Evolutionary conservation across 1,284 basidiomycete genomes (phyloP).

Genomic region (Tilletiopsis washingtonensis): DNA sequence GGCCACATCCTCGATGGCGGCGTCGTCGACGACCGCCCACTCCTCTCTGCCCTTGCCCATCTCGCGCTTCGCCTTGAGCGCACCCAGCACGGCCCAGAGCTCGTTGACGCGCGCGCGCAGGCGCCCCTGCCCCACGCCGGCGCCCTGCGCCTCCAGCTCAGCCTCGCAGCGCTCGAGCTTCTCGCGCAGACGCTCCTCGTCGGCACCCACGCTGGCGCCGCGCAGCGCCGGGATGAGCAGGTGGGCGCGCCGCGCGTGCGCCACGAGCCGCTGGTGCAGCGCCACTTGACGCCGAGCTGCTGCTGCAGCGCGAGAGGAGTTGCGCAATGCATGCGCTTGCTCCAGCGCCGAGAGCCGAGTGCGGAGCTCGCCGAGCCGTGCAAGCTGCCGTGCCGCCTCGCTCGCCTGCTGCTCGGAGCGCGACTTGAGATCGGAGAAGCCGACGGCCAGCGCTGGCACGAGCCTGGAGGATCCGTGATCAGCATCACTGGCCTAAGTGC

Average conservation of each 20-base stretch:
- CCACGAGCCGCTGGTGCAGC: slow-evolving; percentile 35
- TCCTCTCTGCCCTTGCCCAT: slow-evolving; percentile 22
- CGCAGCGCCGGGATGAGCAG: slow-evolving; percentile 34
- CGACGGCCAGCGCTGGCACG: slow-evolving; percentile 42
- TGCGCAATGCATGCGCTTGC: slow-evolving; percentile 32
- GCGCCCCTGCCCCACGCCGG: slow-evolving; percentile 6
- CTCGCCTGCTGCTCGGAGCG: slow-evolving; percentile 27
- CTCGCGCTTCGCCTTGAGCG: slow-evolving; percentile 34
- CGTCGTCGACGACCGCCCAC: slow-evolving; percentile 44
- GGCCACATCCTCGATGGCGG: slow-evolving; percentile 32
- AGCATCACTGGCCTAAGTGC: too few relatives aligned
- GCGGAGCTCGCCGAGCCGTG: slow-evolving; percentile 14
- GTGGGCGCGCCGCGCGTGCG: slow-evolving; percentile 20
- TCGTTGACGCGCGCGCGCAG: slow-evolving; percentile 41
- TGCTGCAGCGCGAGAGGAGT: slow-evolving; percentile 27
- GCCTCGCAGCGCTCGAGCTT: slow-evolving; percentile 37
- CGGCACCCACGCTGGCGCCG: slow-evolving; percentile 26
- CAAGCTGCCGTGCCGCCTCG: slow-evolving; percentile 30
- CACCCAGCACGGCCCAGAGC: slow-evolving; percentile 43
- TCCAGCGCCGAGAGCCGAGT: slow-evolving; percentile 23
- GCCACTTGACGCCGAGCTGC: slow-evolving; percentile 29
- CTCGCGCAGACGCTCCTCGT: slow-evolving; percentile 31
- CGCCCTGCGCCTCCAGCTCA: slow-evolving; percentile 21
- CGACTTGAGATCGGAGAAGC: slow-evolving; percentile 39
- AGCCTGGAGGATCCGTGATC: too few relatives aligned